A percentile compares a stretch with the other conserved stretches of the same genome.
These are phyloP conservation scores for Coniella lustricola DNA, from an alignment of 2,329 filamentous ascomycete genomes.

Conservation along the genomic window DNA sequence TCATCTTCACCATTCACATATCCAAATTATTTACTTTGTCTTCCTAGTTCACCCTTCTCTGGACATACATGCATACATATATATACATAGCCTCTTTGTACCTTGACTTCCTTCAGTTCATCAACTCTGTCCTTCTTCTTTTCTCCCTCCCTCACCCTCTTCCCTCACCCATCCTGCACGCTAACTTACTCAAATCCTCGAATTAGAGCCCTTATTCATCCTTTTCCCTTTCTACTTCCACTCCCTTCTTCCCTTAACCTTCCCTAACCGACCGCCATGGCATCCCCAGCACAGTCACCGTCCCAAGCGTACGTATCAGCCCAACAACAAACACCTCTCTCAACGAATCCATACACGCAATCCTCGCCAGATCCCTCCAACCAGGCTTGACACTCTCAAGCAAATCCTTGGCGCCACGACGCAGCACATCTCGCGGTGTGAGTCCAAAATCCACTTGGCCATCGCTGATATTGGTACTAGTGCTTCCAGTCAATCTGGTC, in stretches of 20 bases:
- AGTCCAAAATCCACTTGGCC: not conserved
- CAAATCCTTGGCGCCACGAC: not conserved
- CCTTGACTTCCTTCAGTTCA: too few relatives aligned
- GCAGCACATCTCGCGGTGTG: not conserved
- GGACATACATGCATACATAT: too few relatives aligned
- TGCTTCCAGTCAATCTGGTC: not conserved
- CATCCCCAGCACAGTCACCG: not conserved
- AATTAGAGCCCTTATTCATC: not conserved
- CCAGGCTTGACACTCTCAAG: not conserved
- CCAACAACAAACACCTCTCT: not conserved
- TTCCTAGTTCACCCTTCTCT: too few relatives aligned
- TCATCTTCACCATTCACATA: too few relatives aligned
- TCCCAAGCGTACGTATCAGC: not conserved
- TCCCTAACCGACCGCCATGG: conserved; percentile 2
- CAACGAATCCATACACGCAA: not conserved
- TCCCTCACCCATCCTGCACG: too few relatives aligned
- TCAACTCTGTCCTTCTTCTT: too few relatives aligned
- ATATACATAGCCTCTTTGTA: too few relatives aligned
- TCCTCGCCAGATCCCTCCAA: not conserved
- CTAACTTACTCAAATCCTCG: too few relatives aligned
- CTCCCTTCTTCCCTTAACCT: not conserved
- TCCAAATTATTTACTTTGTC: too few relatives aligned
- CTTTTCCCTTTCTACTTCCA: not conserved
- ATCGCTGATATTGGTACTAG: too few relatives aligned
- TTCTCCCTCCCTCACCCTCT: too few relatives aligned